Percentiles rank a stretch among this genome's conserved stretches.
Evolutionary conservation across 106 monocot genomes (phyloP).

Genomic region (Agapanthus africanus): DNA sequence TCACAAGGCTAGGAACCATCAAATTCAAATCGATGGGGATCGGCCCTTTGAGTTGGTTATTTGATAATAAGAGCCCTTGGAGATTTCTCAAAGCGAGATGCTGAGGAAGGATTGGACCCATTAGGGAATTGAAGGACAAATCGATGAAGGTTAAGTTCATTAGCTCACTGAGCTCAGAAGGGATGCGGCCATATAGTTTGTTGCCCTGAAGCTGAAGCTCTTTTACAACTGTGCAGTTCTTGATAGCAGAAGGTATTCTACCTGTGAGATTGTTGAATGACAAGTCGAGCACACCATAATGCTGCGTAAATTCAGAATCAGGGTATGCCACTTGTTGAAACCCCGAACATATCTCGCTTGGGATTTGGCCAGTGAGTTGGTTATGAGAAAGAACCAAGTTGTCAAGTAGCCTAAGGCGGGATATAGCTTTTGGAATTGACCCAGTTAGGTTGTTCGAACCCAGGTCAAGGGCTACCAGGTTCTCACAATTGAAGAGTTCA

Average conservation of each 20-base stretch:
- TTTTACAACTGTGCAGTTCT: constrained; percentile 43
- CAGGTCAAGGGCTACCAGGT: constrained; percentile 64
- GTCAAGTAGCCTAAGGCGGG: constrained; percentile 56
- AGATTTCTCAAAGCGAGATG: constrained; percentile 41
- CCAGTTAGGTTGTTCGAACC: constrained; percentile 58
- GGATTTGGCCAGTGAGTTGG: constrained; percentile 58
- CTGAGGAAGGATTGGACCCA: constrained; percentile 33
- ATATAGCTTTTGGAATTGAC: constrained; percentile 57
- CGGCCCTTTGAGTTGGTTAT: constrained; percentile 57
- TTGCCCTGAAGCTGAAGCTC: constrained; percentile 71
- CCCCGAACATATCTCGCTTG: constrained; percentile 58
- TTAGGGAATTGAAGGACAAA: constrained; percentile 68
- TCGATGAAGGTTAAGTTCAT: constrained; percentile 62
- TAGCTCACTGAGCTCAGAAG: constrained; percentile 48
- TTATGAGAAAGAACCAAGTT: constrained; percentile 78
- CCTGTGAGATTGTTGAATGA: constrained; percentile 65
- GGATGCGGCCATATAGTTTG: constrained; percentile 65
- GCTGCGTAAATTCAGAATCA: constrained; percentile 81
- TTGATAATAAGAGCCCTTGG: constrained; percentile 69
- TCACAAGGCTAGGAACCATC: constrained; percentile 71
- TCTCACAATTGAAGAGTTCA: constrained; percentile 66
- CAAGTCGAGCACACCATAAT: constrained; percentile 79
- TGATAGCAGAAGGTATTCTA: constrained; percentile 49
- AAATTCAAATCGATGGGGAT: constrained; percentile 48
- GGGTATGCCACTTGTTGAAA: constrained; percentile 51